Conservation (phyloP, 2,329 filamentous ascomycete species). For the Aspergillus ochraceoroseus region DNA sequence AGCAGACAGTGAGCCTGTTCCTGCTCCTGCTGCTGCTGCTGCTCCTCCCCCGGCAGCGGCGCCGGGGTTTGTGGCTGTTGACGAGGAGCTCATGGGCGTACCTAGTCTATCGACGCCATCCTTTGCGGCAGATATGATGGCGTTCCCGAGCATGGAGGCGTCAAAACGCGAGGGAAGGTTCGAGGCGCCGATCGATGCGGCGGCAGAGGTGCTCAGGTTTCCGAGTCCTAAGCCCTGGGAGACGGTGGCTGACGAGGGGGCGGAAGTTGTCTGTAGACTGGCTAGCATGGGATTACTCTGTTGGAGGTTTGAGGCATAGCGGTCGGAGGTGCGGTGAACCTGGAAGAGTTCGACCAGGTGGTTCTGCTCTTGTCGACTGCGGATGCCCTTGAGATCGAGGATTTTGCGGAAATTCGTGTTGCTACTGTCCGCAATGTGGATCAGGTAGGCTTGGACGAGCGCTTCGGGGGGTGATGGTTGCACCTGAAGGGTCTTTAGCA, state of each 20-base stretch:
- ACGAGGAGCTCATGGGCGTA: slow-evolving; percentile 49
- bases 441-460: slow-evolving; percentile 92
- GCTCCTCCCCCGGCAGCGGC: slow-evolving; percentile 28
- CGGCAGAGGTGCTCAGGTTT: slow-evolving; percentile 36
- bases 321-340: slow-evolving; percentile 64
- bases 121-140: slow-evolving; percentile 78
- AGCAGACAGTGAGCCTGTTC: slow-evolving; percentile 25
- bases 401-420: slow-evolving; percentile 96
- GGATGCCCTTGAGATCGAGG: slow-evolving; percentile 88
- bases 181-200: slow-evolving; percentile 42
- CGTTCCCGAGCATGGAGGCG: slow-evolving; percentile 74
- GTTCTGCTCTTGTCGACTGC: slow-evolving; percentile 69
- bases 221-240: slow-evolving; percentile 47
- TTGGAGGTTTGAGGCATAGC: slow-evolving; percentile 62
- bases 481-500: slow-evolving; percentile 95
- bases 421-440: slow-evolving; percentile 89
- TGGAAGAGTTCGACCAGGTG: slow-evolving; percentile 88
- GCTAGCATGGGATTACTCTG: slow-evolving; percentile 66
- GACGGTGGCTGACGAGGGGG: slow-evolving; percentile 36
- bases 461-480: slow-evolving; percentile 86
- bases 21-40: too few relatives aligned
- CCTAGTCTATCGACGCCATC: slow-evolving; percentile 77
- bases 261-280: slow-evolving; percentile 48
- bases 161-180: slow-evolving; percentile 64
- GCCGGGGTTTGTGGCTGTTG: slow-evolving; percentile 26